Evolutionary conservation across 768 basidiomycete species (phyloP).

Genomic region (Mrakia frigida): DNA sequence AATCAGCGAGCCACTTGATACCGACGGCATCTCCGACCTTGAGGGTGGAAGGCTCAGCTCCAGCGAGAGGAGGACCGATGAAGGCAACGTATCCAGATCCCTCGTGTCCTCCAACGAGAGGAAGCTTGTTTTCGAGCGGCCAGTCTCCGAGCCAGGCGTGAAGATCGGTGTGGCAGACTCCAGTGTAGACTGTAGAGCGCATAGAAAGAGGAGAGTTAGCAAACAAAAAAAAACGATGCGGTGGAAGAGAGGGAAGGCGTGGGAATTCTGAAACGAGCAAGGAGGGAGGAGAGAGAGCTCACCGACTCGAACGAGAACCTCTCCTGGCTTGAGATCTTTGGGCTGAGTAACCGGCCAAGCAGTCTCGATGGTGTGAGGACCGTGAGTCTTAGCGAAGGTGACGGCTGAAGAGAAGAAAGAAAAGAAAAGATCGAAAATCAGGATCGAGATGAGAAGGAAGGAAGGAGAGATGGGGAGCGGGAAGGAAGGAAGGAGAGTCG

Average conservation of each 20-base stretch:
- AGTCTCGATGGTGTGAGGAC: slow-evolving; percentile 31
- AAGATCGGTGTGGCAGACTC: slow-evolving; percentile 70
- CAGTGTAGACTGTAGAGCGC: not conserved
- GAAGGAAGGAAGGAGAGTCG: not conserved
- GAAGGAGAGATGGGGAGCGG: not conserved
- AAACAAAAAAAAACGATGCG: not conserved
- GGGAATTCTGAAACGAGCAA: too few species aligned
- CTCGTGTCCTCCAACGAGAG: slow-evolving; percentile 77
- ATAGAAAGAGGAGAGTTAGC: not conserved
- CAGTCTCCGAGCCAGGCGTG: slow-evolving; percentile 73
- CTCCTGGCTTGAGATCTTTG: slow-evolving; percentile 39
- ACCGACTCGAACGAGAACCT: slow-evolving; percentile 44
- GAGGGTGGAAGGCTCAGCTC: slow-evolving; percentile 49
- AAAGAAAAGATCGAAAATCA: not conserved
- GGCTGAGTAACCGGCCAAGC: slow-evolving; percentile 40
- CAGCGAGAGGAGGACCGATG: slow-evolving; percentile 54
- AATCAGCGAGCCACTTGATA: slow-evolving; percentile 45
- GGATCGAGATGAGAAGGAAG: too few species aligned
- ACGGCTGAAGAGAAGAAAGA: slow-evolving; percentile 26
- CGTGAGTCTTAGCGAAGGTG: slow-evolving; percentile 30
- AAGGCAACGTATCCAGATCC: slow-evolving; percentile 78
- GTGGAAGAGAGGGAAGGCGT: not conserved
- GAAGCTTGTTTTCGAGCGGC: slow-evolving; percentile 62
- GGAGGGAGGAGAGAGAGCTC: too few species aligned
- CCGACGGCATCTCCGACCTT: slow-evolving; percentile 35